Percentiles rank a stretch among this genome's conserved stretches.
phyloP scores from a whole-genome alignment of 495 filamentous ascomycete genomes.

The Hypoxylon fuscum region DNA sequence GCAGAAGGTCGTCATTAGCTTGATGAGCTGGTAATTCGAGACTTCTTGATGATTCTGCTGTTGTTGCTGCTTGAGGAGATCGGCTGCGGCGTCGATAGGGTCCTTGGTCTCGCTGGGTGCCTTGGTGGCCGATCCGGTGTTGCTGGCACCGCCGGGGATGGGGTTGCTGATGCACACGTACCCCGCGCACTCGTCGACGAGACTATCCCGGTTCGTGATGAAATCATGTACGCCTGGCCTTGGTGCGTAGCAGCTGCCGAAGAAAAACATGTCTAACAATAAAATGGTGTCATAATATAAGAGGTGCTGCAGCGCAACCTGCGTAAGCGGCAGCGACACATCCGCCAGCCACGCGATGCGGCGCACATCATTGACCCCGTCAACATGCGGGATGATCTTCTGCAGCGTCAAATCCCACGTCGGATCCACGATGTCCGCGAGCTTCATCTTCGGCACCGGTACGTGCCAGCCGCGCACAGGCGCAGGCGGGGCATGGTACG shows the following conservation, averaged over 20 bases:
- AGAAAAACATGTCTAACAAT: conserved; percentile 92
- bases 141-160: neutral
- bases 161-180: conserved; percentile 68
- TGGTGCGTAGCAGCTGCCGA: conserved; percentile 86
- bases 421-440: conserved; percentile 73
- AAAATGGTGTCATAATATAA: conserved; percentile 89
- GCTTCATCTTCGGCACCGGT: conserved; percentile 85
- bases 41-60: conserved; percentile 43
- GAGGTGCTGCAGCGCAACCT: conserved; percentile 85
- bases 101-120: neutral
- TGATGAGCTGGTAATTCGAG: conserved; percentile 64
- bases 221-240: conserved; percentile 79
- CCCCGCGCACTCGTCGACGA: conserved; percentile 85
- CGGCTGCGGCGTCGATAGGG: neutral
- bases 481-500: conserved; percentile 78
- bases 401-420: conserved; percentile 94
- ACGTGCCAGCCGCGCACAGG: conserved; percentile 87
- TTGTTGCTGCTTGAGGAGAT: conserved; percentile 7
- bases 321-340: conserved; percentile 82
- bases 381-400: conserved; percentile 81
- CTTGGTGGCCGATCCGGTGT: conserved; percentile 3
- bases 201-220: conserved; percentile 69
- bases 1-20: conserved; percentile 79
- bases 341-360: conserved; percentile 85
- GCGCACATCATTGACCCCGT: conserved; percentile 87